Base-by-base conservation (phyloP, 306 rosid species). In the Fragaria ananassa region DNA sequence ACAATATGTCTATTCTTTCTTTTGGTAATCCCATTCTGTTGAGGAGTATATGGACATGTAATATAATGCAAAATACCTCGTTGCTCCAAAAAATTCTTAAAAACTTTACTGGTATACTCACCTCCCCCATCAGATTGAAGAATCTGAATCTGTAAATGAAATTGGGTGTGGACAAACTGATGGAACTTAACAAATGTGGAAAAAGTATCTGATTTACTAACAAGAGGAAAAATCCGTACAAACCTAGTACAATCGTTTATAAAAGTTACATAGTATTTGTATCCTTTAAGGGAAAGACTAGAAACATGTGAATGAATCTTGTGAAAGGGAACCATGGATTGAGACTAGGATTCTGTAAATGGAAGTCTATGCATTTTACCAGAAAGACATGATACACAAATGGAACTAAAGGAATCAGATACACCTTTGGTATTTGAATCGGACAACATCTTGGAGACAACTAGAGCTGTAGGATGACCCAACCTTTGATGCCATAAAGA, bases 111-210 rank as follows among this genome's bases (percentile, higher is more conserved):
- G 1, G 1, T 51, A 2, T 51, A 51, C 3, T 51, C 58, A 51
- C 58, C 58, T 6, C 23, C 58, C 0, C 23, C 58, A 51, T 51
- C 58, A 51, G 9, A 1, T 51, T 51, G 58, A 17, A 51, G 14
- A 0, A 5, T 1, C 4, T 51, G n/a, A 5, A 51, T 5, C 0
- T 1, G 1, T 0, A 15, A 0, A 6, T 15, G 23, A 51, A 51
- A 51, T 9, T 51, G 58, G 0, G 7, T 51, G 2, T 11, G 17
- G 1, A 51, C 2, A 17, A 15, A 51, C 0, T 18, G 4, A 5
- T 51, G 0, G 4, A 51, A 51, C 7, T 51, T 51, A 8, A 51
- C 57, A 51, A 51, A 51, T 0, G 57, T 51, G 2, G 57, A 5
- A 2, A 51, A 51, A 0, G 21, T 19, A 51, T 17, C 57, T 17